Conservation (phyloP, 495 filamentous ascomycete genomes). For the Aspergillus heteromorphus region DNA sequence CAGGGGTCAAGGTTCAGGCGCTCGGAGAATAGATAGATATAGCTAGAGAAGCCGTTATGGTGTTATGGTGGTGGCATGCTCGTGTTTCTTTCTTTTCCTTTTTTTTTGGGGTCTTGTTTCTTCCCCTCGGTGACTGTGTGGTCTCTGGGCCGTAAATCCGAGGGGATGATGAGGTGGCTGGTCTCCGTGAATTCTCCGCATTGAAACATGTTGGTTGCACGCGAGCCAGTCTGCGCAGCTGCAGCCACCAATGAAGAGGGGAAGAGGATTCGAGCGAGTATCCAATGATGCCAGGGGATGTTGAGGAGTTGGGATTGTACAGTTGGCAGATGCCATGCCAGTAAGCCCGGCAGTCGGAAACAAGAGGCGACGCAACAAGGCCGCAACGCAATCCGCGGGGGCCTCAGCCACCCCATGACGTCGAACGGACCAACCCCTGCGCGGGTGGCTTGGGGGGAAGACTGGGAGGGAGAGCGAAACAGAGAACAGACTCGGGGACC, state of each 20-base stretch:
- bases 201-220: neutral
- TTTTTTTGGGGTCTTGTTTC: no score
- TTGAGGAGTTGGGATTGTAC: no score
- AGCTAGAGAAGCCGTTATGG: neutral
- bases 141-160: neutral
- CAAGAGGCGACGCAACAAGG: neutral
- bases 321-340: no score
- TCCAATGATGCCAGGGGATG: no score
- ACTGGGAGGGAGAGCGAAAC: no score
- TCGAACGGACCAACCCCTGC: neutral
- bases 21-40: neutral
- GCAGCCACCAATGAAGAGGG: neutral
- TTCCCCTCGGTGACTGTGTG: neutral
- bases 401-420: neutral
- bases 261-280: no score
- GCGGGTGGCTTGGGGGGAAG: neutral
- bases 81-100: neutral
- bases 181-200: neutral
- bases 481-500: no score
- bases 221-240: neutral
- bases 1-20: neutral
- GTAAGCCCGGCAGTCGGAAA: neutral
- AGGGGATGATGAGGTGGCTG: neutral
- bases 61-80: neutral
- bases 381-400: neutral